These are phyloP conservation scores for Clarireedia paspali DNA, from an alignment of 2,329 filamentous ascomycete species.

Conservation along the genomic window DNA sequence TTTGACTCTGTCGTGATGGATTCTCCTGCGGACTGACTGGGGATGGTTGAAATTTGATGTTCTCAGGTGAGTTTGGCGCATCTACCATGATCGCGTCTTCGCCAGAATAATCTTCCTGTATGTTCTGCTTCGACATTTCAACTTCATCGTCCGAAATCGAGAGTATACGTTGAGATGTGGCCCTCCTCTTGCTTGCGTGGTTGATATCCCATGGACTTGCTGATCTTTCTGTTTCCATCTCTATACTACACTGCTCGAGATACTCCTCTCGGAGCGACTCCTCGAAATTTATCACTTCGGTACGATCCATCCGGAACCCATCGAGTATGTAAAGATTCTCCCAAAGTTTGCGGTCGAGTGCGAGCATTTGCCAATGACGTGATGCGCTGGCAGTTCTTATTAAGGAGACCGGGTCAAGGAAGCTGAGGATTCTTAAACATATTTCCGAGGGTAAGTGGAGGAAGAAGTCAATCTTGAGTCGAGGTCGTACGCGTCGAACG, in stretches of 20 bases:
- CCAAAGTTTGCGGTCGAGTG: slow-evolving; percentile 82
- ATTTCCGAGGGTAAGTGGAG: slow-evolving; percentile 81
- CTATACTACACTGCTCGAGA: slow-evolving; percentile 9
- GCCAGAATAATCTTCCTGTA: not conserved
- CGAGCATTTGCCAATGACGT: slow-evolving; percentile 71
- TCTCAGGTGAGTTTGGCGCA: not conserved
- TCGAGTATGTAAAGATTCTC: slow-evolving; percentile 73
- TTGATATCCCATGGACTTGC: slow-evolving; percentile 34
- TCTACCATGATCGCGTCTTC: slow-evolving; percentile 6
- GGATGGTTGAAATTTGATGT: not conserved
- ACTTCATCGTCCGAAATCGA: slow-evolving; percentile 36
- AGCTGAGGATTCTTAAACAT: slow-evolving; percentile 80
- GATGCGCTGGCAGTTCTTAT: slow-evolving; percentile 74
- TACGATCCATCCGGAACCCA: slow-evolving; percentile 69
- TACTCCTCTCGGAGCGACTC: slow-evolving; percentile 24
- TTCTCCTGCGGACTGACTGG: not conserved
- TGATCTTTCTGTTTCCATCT: slow-evolving; percentile 4
- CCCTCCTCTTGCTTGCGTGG: slow-evolving; percentile 47
- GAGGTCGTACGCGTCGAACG: slow-evolving; percentile 69
- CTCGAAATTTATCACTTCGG: slow-evolving; percentile 62
- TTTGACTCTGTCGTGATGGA: not conserved
- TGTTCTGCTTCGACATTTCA: slow-evolving; percentile 33
- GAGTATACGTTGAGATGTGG: slow-evolving; percentile 34
- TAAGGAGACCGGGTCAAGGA: slow-evolving; percentile 74
- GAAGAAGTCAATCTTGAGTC: slow-evolving; percentile 90